These are phyloP conservation scores for Fonsecaea monophora DNA, from an alignment of 2,329 filamentous ascomycete species.

Conservation along the genomic window DNA sequence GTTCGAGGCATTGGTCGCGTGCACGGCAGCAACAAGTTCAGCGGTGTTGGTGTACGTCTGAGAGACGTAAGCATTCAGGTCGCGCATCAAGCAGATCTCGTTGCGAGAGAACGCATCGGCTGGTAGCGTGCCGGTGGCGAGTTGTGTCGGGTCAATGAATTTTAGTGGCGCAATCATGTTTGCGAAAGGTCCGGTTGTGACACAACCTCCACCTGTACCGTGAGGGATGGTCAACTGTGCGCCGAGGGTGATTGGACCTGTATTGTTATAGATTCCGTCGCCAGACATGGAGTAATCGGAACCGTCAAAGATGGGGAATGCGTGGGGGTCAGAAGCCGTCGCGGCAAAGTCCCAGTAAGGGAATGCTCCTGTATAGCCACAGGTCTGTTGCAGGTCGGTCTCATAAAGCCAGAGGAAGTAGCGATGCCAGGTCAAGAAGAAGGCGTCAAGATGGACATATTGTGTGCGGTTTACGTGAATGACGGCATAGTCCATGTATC, in stretches of 20 bases:
- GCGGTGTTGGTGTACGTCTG: conserved; percentile 37
- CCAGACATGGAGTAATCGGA: conserved; percentile 47
- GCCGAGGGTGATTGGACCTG: conserved; percentile 34
- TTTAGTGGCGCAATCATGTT: conserved; percentile 36
- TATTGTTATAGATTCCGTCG: conserved; percentile 40
- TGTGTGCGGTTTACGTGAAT: conserved; percentile 49
- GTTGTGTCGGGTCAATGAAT: conserved; percentile 37
- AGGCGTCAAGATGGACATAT: conserved; percentile 46
- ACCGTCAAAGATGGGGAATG: conserved; percentile 47
- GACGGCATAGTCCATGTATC: conserved; percentile 51
- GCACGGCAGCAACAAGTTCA: conserved; percentile 34
- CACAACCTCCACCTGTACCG: conserved; percentile 41
- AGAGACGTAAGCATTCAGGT: conserved; percentile 40
- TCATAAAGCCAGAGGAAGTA: conserved; percentile 54
- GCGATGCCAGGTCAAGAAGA: conserved; percentile 56
- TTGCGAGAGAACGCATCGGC: conserved; percentile 38
- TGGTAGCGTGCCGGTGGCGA: conserved; percentile 33
- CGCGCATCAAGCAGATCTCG: conserved; percentile 38
- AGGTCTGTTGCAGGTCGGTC: conserved; percentile 52
- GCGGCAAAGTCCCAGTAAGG: conserved; percentile 52
- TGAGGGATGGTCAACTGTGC: conserved; percentile 37
- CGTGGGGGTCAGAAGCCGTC: conserved; percentile 42
- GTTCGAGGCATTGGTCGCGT: conserved; percentile 35
- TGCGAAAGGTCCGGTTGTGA: conserved; percentile 41
- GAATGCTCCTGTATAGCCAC: conserved; percentile 53